Conservation (phyloP, 345 rosid species). For the Salix dunnii region DNA sequence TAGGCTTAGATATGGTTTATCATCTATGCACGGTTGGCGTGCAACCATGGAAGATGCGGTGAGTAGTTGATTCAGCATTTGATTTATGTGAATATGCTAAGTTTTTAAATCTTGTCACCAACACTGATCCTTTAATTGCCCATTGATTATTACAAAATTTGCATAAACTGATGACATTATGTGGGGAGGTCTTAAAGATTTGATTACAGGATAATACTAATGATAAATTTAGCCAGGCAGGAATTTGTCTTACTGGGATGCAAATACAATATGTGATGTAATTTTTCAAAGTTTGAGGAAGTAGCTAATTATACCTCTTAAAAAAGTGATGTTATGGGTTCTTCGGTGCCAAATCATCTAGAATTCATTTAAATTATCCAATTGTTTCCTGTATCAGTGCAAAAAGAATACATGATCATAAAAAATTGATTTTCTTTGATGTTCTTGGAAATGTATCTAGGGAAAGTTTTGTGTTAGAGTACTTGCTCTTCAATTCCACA, state of each 20-base stretch:
- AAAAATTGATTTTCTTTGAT: neutral
- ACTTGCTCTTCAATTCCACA: neutral
- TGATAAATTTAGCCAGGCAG: neutral
- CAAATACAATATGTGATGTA: neutral
- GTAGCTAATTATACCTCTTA: too few species aligned
- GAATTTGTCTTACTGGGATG: neutral
- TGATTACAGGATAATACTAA: neutral
- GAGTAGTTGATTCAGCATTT: constrained; percentile 34
- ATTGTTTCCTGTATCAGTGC: neutral
- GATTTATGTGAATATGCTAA: neutral
- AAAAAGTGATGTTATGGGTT: neutral
- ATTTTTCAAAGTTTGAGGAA: too few species aligned
- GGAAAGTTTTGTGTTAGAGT: neutral
- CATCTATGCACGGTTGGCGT: constrained; percentile 99
- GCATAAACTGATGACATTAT: neutral
- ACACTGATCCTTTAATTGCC: neutral
- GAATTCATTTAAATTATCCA: neutral
- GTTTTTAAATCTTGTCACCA: neutral
- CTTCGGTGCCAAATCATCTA: neutral
- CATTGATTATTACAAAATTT: neutral
- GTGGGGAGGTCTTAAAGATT: neutral
- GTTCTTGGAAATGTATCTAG: neutral
- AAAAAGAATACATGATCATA: neutral
- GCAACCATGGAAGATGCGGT: constrained; percentile 98
- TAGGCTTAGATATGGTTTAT: constrained; percentile 75